Conservation (phyloP, 2,329 filamentous ascomycete species). For the Neonectria sp. region DNA sequence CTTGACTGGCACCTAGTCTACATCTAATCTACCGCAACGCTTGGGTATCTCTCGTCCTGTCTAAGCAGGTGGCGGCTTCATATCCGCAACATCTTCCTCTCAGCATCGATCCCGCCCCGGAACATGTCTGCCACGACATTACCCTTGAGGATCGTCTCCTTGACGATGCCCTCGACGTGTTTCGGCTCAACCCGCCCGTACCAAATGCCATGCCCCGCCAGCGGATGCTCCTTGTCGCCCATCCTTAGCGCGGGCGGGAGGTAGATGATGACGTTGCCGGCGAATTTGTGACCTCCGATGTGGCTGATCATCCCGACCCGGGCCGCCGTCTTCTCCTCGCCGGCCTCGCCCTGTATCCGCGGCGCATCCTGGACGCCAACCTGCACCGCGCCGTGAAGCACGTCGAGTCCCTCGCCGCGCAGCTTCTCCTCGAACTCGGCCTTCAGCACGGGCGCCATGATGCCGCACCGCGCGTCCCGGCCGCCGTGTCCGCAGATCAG, state of each 20-base stretch:
- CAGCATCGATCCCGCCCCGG: slow-evolving; percentile 75
- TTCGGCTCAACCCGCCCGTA: slow-evolving; percentile 84
- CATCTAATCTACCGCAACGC: slow-evolving; percentile 8
- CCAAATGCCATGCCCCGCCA: slow-evolving; percentile 84
- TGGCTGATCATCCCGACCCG: slow-evolving; percentile 82
- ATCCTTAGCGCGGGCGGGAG: slow-evolving; percentile 70
- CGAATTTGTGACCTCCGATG: slow-evolving; percentile 88
- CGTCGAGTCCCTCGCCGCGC: slow-evolving; percentile 61
- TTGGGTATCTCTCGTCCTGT: slow-evolving; percentile 34
- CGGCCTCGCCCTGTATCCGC: slow-evolving; percentile 40
- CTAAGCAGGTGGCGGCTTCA: slow-evolving; percentile 35
- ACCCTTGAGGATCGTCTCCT: slow-evolving; percentile 78
- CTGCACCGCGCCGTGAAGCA: slow-evolving; percentile 64
- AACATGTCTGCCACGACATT: slow-evolving; percentile 80
- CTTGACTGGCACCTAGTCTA: not conserved
- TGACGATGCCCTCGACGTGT: slow-evolving; percentile 82
- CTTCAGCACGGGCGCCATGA: slow-evolving; percentile 81
- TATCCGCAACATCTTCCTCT: slow-evolving; percentile 67
- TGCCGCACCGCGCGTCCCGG: slow-evolving; percentile 86
- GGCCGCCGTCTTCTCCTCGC: slow-evolving; percentile 57
- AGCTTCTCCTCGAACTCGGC: slow-evolving; percentile 78
- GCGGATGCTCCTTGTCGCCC: slow-evolving; percentile 64
- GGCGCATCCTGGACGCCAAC: slow-evolving; percentile 38
- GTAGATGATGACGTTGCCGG: slow-evolving; percentile 88
- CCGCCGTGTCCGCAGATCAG: slow-evolving; percentile 91